Conservation (phyloP, 2,329 filamentous ascomycete genomes). For the Botrytis porri region DNA sequence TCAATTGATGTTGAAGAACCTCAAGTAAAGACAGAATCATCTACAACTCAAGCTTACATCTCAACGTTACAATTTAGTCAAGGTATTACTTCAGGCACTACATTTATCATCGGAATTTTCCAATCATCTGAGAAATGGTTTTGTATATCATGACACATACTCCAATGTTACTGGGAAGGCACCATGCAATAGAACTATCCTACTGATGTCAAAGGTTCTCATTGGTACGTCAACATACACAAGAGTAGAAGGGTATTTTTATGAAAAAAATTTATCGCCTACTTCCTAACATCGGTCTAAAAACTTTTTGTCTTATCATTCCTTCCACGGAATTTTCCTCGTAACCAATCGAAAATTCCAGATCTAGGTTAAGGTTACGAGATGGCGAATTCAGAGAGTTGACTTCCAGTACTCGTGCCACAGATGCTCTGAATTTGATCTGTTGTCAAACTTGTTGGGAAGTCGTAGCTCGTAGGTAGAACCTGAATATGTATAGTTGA, state of each 20-base stretch:
- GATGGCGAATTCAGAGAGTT: constrained; percentile 3
- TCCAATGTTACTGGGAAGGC: neutral
- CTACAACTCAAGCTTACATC: neutral
- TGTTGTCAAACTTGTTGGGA: constrained; percentile 9
- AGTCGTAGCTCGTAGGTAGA: constrained; percentile 23
- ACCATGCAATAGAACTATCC: neutral
- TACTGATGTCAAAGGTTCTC: neutral
- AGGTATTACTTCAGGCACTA: neutral
- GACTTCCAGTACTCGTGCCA: neutral
- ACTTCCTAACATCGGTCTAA: neutral
- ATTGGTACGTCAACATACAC: neutral
- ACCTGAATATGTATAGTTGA: constrained; percentile 54
- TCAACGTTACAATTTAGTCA: neutral
- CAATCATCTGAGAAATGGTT: neutral
- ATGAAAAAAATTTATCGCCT: constrained; percentile 2
- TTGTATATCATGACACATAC: neutral
- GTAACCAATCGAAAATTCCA: constrained; percentile 2
- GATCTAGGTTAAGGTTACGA: neutral
- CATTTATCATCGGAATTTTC: neutral
- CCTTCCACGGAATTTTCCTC: neutral
- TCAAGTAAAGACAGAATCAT: neutral
- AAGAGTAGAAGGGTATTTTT: neutral
- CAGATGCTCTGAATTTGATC: constrained; percentile 12
- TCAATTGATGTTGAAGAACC: no score
- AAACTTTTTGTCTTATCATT: neutral